Percentiles rank a stretch among this genome's conserved stretches.
Conservation (phyloP, 129 eudicot species). For the Flaveria robusta region DNA sequence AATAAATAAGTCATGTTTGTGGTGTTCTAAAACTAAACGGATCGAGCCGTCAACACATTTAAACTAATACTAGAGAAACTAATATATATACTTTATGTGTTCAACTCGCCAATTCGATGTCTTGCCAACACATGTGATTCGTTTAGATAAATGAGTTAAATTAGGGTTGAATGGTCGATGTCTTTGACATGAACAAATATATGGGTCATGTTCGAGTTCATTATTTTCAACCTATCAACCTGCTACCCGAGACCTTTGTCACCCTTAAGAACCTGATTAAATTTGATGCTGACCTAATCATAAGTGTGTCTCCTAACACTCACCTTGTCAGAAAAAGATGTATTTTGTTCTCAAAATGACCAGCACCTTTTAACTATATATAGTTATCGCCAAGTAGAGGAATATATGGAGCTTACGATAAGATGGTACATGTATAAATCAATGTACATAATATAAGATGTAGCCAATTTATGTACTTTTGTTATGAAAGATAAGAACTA, state of each 20-base stretch:
- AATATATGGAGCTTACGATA: background rate
- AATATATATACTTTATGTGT: too few relatives aligned
- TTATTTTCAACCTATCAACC: background rate
- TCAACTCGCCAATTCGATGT: too few relatives aligned
- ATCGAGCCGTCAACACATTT: too few relatives aligned
- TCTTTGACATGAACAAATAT: background rate
- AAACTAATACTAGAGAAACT: too few relatives aligned
- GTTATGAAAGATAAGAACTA: background rate
- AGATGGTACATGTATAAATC: background rate
- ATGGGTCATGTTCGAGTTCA: background rate
- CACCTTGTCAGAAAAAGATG: background rate
- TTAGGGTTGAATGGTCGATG: background rate
- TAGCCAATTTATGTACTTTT: background rate
- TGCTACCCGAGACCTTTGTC: background rate
- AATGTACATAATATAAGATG: background rate
- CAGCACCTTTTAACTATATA: background rate
- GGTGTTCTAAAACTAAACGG: too few relatives aligned
- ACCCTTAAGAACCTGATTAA: background rate
- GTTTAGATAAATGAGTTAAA: background rate
- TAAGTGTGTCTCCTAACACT: background rate
- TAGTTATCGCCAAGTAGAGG: slow-evolving; percentile 3
- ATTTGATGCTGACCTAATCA: background rate
- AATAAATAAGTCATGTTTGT: too few relatives aligned
- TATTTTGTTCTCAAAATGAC: background rate
- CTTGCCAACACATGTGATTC: background rate